A percentile compares a stretch with the other conserved stretches of the same genome.
Evolutionary conservation across 2,329 filamentous ascomycete species (phyloP).

Genomic region (Emmonsiellopsis sp.): DNA sequence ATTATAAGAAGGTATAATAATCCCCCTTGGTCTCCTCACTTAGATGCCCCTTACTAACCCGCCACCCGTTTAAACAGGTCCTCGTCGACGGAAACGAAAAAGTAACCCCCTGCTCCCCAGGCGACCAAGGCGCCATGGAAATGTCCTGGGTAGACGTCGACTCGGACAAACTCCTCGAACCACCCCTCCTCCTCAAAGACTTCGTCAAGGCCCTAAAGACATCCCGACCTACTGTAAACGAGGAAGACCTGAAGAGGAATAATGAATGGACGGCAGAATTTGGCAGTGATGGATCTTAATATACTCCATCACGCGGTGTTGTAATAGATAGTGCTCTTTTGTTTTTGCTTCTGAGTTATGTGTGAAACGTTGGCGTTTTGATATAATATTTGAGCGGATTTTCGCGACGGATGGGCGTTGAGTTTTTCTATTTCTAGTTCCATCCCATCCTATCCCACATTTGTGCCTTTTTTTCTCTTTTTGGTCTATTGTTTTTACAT

Average conservation of each 20-base stretch:
- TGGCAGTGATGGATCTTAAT: slow-evolving; percentile 71
- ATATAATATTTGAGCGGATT: not conserved
- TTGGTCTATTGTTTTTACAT: not conserved
- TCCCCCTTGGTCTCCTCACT: not conserved
- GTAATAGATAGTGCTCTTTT: not conserved
- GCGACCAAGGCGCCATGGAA: slow-evolving; percentile 73
- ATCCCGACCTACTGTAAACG: slow-evolving; percentile 80
- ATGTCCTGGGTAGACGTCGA: slow-evolving; percentile 90
- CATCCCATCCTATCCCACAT: not conserved
- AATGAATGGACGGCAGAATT: slow-evolving; percentile 94
- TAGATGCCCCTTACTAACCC: not conserved
- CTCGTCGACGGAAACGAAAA: slow-evolving; percentile 53
- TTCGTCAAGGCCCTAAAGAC: slow-evolving; percentile 87
- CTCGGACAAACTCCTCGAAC: slow-evolving; percentile 75
- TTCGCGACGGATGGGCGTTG: not conserved
- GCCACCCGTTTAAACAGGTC: slow-evolving; percentile 45
- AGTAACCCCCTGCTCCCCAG: slow-evolving; percentile 82
- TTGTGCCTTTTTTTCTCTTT: not conserved
- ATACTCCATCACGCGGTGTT: slow-evolving; percentile 11
- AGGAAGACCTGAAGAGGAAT: slow-evolving; percentile 73
- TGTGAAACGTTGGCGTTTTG: not conserved
- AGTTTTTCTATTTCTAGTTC: not conserved
- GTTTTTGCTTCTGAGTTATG: not conserved
- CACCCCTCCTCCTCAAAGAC: slow-evolving; percentile 77
- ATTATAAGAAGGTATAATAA: slow-evolving; percentile 75